Conservation (phyloP, 352 stramenopile genomes). For the Lagenidium giganteum region DNA sequence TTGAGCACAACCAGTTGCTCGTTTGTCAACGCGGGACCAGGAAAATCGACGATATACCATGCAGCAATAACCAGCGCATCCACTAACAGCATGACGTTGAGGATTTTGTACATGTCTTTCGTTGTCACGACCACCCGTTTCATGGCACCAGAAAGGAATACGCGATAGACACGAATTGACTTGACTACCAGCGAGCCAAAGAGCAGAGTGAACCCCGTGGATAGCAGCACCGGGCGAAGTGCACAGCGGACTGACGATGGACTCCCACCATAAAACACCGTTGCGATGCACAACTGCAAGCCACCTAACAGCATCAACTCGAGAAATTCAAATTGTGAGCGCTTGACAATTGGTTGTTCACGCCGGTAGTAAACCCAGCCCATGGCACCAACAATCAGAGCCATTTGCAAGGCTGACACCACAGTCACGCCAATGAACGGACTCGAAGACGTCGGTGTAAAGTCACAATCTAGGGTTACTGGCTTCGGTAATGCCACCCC, state of each 20-base stretch:
- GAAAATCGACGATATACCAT: constrained; percentile 23
- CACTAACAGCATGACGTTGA: constrained; percentile 10
- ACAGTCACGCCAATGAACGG: constrained; percentile 6
- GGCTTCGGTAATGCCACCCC: constrained; percentile 16
- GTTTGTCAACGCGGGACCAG: constrained; percentile 7
- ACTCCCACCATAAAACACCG: constrained; percentile 14
- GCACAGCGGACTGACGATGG: constrained; percentile 14
- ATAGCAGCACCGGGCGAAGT: constrained; percentile 13
- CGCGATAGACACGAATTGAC: constrained; percentile 30
- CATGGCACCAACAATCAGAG: constrained; percentile 8
- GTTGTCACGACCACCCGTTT: constrained; percentile 20
- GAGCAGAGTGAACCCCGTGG: constrained; percentile 21
- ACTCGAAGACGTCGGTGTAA: constrained; percentile 15
- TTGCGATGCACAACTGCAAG: constrained; percentile 17
- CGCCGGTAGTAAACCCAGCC: constrained; percentile 23
- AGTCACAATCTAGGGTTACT: constrained; percentile 27
- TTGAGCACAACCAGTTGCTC: constrained; percentile 4
- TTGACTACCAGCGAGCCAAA: constrained; percentile 30
- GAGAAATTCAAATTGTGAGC: constrained; percentile 31
- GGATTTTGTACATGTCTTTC: constrained; percentile 13
- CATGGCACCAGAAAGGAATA: constrained; percentile 22
- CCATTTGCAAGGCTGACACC: constrained; percentile 6
- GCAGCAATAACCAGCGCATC: constrained; percentile 20
- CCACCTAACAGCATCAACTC: constrained; percentile 20
- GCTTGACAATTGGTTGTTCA: constrained; percentile 25